Base-by-base conservation (phyloP, 2,329 filamentous ascomycete genomes). In the Xylariaceae sp. region DNA sequence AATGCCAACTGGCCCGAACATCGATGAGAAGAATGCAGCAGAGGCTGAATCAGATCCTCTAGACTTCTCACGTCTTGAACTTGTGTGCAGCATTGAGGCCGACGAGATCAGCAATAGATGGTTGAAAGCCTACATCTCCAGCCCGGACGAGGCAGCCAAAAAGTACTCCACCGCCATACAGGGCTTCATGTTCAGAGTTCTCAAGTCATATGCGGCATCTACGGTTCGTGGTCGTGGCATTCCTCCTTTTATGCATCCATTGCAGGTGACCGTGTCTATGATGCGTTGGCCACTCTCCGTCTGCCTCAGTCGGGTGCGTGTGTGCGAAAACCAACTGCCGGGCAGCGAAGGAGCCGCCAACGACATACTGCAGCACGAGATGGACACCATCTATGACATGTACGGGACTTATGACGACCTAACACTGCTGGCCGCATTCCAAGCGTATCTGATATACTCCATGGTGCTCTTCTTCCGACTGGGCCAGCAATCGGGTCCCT, bases 401-500 rank as follows among this genome's bases (percentile, higher is more conserved):
- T 46, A 47, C 8, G 29, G 30, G 0, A 40, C 34, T 0, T 53
- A 48, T 19, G 51, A 59, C 28, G 49, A 56, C 3, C 14, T 51
- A 42, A 44, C 51, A 5, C 49, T 60, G 1, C 58, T 75, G 0
- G 58, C 60, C 0, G 53, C 62, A 1, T 71, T 73, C 24, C 72
- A 76, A 40, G 65, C 70, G 0, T 72, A 71, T 44, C 51, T 76
- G 3, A 58, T 74, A n/a, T 72, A 73, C 38, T 49, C 60, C 2
- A 61, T 75, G 47, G 55, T 67, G 3, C 31, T 69, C 3, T 72
- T 68, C 43, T 72, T 70, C 33, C 48, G 49, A 1, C 39, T 50
- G 10, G 42, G 42, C 0, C 43, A 47, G 8, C 41, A 43, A n/a
- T 30, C 44, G 0, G 35, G 42, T 9, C 41, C 56, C 0, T 57